These are phyloP conservation scores for Tuber brumale DNA, from an alignment of 495 filamentous ascomycete species.

Conservation along the genomic window DNA sequence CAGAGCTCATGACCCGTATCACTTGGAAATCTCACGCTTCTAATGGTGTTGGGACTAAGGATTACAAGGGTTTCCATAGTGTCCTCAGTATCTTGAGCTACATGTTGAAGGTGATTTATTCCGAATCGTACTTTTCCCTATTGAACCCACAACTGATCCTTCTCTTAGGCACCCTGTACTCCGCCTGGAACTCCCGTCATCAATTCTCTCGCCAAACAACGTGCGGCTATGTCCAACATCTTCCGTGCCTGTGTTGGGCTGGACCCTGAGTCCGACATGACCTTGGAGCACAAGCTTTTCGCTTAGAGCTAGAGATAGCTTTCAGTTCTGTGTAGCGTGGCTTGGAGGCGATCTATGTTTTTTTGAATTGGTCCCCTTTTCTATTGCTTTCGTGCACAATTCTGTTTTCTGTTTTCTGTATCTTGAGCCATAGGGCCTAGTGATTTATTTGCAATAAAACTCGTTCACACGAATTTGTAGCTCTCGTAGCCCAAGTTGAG, in stretches of 20 bases:
- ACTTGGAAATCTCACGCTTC: constrained; percentile 66
- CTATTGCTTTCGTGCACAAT: background rate
- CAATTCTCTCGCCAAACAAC: constrained; percentile 95
- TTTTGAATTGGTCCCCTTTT: background rate
- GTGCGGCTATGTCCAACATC: constrained; percentile 90
- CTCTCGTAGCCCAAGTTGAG: background rate
- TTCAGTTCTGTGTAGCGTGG: background rate
- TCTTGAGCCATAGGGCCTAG: background rate
- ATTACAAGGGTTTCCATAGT: constrained; percentile 91
- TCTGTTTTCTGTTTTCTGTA: background rate
- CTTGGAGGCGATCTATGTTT: background rate
- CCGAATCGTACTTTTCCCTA: background rate
- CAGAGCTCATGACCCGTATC: constrained; percentile 98
- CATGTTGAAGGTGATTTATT: constrained; percentile 74
- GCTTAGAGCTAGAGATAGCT: constrained; percentile 22
- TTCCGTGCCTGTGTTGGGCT: constrained; percentile 97
- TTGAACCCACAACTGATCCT: constrained; percentile 7
- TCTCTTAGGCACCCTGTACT: constrained; percentile 67
- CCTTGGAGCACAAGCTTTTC: constrained; percentile 97
- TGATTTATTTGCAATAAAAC: background rate
- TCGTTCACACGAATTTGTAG: background rate
- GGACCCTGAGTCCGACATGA: constrained; percentile 98
- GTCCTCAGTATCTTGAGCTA: constrained; percentile 97
- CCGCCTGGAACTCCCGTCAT: constrained; percentile 93
- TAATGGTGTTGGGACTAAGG: constrained; percentile 49